These are phyloP conservation scores for Saccharomycopsis phalli DNA, from an alignment of 1,139 yeast species.

Conservation along the genomic window DNA sequence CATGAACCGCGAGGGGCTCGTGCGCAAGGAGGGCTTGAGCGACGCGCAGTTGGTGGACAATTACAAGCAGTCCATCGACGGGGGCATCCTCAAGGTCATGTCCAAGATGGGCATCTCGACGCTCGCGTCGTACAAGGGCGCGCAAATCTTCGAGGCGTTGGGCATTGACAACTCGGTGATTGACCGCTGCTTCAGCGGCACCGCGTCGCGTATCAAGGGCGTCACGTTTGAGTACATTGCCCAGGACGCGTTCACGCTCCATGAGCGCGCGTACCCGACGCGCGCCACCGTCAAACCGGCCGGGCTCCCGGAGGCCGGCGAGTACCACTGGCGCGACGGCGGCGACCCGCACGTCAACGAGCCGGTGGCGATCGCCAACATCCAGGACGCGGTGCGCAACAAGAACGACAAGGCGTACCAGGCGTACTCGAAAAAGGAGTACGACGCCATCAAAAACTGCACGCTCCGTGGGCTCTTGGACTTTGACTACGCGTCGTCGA, in stretches of 20 bases:
- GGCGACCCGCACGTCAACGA: slow-evolving; percentile 94
- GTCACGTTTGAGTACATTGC: slow-evolving; percentile 92
- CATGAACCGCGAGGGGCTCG: slow-evolving; percentile 74
- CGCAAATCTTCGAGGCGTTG: slow-evolving; percentile 93
- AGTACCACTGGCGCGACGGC: slow-evolving; percentile 98
- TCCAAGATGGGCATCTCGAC: slow-evolving; percentile 99
- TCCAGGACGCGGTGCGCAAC: slow-evolving; percentile 96
- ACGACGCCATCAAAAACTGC: slow-evolving; percentile 87
- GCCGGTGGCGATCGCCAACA: slow-evolving; percentile 88
- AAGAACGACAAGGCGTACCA: slow-evolving; percentile 91
- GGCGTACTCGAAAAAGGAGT: slow-evolving; percentile 80
- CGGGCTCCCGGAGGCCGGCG: slow-evolving; percentile 85
- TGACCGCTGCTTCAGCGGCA: slow-evolving; percentile 93
- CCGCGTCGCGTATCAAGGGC: slow-evolving; percentile 95
- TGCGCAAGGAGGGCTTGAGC: slow-evolving; percentile 47
- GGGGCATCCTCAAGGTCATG: slow-evolving; percentile 94
- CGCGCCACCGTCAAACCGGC: slow-evolving; percentile 63
- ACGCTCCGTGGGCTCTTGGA: slow-evolving; percentile 90
- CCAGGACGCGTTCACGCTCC: slow-evolving; percentile 90
- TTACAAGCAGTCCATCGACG: slow-evolving; percentile 75
- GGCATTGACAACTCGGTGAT: slow-evolving; percentile 94
- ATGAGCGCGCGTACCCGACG: slow-evolving; percentile 83
- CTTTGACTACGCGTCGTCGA: slow-evolving; percentile 65
- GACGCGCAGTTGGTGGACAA: slow-evolving; percentile 58
- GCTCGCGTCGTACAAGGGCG: slow-evolving; percentile 94